Evolutionary conservation across 345 rosid genomes (phyloP), one percentile per base, ranked within the genome.

Genomic region (Eucalyptus leucophloia): DNA sequence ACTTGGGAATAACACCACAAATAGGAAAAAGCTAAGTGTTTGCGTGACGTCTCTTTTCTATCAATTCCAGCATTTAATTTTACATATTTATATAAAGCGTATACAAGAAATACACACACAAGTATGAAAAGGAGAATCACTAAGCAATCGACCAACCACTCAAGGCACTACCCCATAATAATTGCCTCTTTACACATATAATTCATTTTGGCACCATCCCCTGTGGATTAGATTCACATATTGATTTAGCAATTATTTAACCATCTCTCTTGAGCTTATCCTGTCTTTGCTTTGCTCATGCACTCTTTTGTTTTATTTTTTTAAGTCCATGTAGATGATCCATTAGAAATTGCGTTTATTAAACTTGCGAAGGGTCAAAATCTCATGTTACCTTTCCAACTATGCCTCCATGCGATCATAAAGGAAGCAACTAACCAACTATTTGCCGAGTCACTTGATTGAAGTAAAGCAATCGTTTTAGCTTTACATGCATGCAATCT

Each of bases 91-190:
- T 26, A 56, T 56, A 10, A 56, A 24, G 24, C 24, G 30, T 0
- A 30, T 28, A 77, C 13, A 40, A 37, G 85, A 77, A 40, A 40
- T 77, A 23, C 85, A 40, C 85, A 21, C 47, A 21, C 85, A 21
- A 91, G 89, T 90, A 89, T 91, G 93, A 88, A 92, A 93, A 91
- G 91, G 89, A 87, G 89, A 88, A 88, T 90, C 94, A 93, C 94
- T 88, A 88, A 42, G 91, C 90, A 90, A 90, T 91, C 91, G 65
- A 19, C 94, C 96, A 91, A 89, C 86, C 92, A 89, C 87, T 77
- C 92, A 87, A 90, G 88, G 89, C 90, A 87, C 90, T 65, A 40
- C 85, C 45, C 85, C 83, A 53, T 86, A 65, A 88, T 67, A 42
- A 88, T 92, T 90, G 88, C 62, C 28, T 24, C 92, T 90, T 91